Conservation (phyloP, 2,329 filamentous ascomycete species). For the Colletotrichum paranaense region DNA sequence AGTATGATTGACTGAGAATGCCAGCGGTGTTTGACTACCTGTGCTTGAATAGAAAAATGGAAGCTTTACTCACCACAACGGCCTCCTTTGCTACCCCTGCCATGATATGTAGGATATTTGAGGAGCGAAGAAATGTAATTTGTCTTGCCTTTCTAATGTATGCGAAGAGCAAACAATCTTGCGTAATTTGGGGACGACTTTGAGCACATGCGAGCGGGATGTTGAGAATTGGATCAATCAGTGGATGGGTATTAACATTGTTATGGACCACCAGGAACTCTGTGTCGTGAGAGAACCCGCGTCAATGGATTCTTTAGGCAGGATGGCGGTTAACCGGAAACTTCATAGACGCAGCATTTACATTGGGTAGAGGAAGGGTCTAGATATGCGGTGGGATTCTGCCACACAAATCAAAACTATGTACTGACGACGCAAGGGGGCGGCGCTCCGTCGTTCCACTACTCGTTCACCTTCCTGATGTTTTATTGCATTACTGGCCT, state of each 20-base stretch:
- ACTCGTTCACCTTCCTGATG: neutral
- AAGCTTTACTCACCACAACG: constrained; percentile 30
- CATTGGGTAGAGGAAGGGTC: neutral
- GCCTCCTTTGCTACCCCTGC: constrained; percentile 30
- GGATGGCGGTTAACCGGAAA: neutral
- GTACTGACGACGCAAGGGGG: neutral
- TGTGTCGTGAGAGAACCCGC: neutral
- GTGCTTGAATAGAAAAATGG: neutral
- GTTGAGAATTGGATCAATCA: neutral
- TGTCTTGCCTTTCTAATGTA: neutral
- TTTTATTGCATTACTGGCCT: neutral
- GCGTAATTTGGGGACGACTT: neutral
- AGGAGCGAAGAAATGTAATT: neutral
- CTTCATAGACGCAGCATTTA: neutral
- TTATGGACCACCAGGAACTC: neutral
- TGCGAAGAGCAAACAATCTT: neutral
- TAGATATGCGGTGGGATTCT: no score
- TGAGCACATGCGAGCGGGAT: neutral
- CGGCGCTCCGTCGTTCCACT: neutral
- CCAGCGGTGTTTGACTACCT: neutral
- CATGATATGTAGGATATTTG: constrained; percentile 4
- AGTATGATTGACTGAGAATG: constrained; percentile 14
- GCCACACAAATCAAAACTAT: neutral
- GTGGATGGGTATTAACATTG: neutral
- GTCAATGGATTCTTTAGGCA: neutral